These are phyloP conservation scores for Marasmius tenuissimus DNA, from an alignment of 1,284 basidiomycete genomes.

Conservation along the genomic window DNA sequence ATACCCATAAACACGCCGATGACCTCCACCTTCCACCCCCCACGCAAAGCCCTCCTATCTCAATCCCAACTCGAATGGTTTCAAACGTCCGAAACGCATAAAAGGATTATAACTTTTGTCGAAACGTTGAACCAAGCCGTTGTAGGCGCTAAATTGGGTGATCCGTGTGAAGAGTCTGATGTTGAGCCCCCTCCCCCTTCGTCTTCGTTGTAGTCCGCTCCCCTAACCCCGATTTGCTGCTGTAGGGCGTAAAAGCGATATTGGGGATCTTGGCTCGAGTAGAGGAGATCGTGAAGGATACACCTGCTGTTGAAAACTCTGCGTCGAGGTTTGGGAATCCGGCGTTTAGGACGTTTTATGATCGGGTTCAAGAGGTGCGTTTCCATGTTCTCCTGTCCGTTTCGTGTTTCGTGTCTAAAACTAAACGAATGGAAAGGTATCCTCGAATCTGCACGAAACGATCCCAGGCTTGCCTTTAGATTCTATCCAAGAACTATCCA, in stretches of 20 bases:
- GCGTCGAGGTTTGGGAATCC: conserved; percentile 97
- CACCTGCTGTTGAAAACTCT: conserved; percentile 88
- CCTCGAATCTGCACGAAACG: conserved; percentile 52
- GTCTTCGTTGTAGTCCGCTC: conserved; percentile 4
- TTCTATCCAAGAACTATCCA: conserved; percentile 66
- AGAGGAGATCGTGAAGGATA: conserved; percentile 63
- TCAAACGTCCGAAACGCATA: conserved; percentile 72
- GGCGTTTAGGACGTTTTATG: conserved; percentile 91
- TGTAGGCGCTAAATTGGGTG: conserved; percentile 76
- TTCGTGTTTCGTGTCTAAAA: neutral
- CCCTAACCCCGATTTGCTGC: neutral
- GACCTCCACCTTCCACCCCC: conserved; percentile 23
- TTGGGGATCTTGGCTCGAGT: conserved; percentile 69
- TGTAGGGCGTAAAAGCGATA: conserved; percentile 63
- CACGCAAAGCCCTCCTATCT: conserved; percentile 79
- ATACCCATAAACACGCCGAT: too few species aligned
- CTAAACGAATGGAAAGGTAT: conserved; percentile 30
- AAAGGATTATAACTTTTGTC: conserved; percentile 73
- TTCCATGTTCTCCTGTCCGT: too few species aligned
- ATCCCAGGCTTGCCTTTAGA: conserved; percentile 61
- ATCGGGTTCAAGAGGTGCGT: conserved; percentile 72
- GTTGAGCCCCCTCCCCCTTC: conserved; percentile 39
- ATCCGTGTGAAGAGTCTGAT: conserved; percentile 55
- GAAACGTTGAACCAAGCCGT: conserved; percentile 77
- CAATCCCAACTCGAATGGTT: conserved; percentile 84